These are phyloP conservation scores for Penicillium taxi DNA, from an alignment of 495 filamentous ascomycete species.

Conservation along the genomic window DNA sequence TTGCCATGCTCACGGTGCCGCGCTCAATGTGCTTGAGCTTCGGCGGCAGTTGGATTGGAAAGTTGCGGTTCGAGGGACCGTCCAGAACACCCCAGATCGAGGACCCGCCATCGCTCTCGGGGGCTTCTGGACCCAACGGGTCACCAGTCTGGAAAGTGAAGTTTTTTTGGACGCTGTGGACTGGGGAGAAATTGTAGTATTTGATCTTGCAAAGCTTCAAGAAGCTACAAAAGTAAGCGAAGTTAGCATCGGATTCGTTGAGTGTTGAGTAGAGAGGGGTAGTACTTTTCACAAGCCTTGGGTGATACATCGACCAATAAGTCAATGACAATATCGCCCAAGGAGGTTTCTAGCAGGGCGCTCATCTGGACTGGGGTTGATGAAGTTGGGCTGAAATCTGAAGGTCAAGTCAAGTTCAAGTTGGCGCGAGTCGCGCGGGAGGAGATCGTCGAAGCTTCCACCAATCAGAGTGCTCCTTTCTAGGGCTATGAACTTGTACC, in stretches of 20 bases:
- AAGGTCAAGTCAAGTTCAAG: background rate
- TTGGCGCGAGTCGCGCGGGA: background rate
- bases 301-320: constrained; percentile 79
- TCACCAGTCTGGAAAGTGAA: constrained; percentile 96
- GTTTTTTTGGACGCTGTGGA: constrained; percentile 80
- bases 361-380: constrained; percentile 42
- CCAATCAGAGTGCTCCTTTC: constrained; percentile 21
- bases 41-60: constrained; percentile 70
- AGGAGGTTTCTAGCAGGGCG: constrained; percentile 81
- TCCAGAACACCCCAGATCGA: constrained; percentile 83
- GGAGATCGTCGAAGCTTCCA: constrained; percentile 19
- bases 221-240: constrained; percentile 53
- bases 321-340: constrained; percentile 90
- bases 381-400: background rate
- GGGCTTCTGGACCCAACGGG: constrained; percentile 73
- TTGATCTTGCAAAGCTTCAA: constrained; percentile 96
- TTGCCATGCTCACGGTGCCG: constrained; percentile 93
- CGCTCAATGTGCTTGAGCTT: constrained; percentile 79
- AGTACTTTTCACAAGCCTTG: constrained; percentile 86
- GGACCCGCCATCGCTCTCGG: constrained; percentile 79
- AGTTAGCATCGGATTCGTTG: background rate
- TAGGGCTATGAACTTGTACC: too few relatives aligned
- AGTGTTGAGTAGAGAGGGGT: constrained; percentile 8
- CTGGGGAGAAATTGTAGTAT: constrained; percentile 93
- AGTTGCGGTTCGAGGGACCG: constrained; percentile 66